Conservation (phyloP, 305 asterid species). For the Fraxinus platypoda region DNA sequence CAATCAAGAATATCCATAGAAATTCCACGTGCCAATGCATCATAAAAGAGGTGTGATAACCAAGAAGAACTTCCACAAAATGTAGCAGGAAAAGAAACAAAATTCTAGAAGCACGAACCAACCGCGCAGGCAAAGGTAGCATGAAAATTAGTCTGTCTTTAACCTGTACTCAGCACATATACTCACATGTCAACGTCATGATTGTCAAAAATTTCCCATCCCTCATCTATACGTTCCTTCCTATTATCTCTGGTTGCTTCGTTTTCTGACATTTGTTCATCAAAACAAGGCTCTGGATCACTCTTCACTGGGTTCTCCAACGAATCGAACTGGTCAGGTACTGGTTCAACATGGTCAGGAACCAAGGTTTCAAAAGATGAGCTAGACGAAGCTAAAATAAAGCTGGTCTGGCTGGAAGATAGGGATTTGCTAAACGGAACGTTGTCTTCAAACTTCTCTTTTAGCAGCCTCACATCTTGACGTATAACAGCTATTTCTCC, state of each 20-base stretch:
- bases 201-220: conserved; percentile 64
- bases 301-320: conserved; percentile 14
- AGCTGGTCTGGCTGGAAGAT: conserved; percentile 66
- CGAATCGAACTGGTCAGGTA: conserved; percentile 21
- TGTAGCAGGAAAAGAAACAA: background rate
- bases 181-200: conserved; percentile 19
- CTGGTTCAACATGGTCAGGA: conserved; percentile 34
- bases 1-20: background rate
- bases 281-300: conserved; percentile 7
- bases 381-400: conserved; percentile 50
- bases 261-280: conserved; percentile 24
- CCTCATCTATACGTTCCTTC: conserved; percentile 46
- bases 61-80: background rate
- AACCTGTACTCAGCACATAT: conserved; percentile 2
- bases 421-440: conserved; percentile 67
- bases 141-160: background rate
- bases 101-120: background rate
- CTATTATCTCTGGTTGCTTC: conserved; percentile 23
- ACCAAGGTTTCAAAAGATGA: conserved; percentile 40
- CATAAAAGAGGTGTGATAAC: background rate
- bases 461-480: conserved; percentile 67
- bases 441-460: conserved; percentile 57
- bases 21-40: background rate
- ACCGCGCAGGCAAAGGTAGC: background rate
- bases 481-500: conserved; percentile 82